Evolutionary conservation across 2,329 filamentous ascomycete genomes (phyloP), one percentile per base, ranked within the genome.

Genomic region (Botrytis tulipae): DNA sequence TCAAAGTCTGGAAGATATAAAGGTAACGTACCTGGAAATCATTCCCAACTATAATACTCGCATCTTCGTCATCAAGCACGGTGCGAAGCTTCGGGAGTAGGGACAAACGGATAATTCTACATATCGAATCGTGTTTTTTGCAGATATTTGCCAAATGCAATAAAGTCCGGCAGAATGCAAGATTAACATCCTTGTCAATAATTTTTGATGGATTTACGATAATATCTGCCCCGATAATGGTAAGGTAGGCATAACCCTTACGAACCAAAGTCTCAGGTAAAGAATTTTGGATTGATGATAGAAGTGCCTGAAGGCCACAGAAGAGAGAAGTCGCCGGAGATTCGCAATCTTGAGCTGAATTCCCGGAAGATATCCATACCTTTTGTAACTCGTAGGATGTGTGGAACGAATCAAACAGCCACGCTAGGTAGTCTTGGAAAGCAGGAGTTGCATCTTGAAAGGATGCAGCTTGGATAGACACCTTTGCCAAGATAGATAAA

Each of bases 391-490:
- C 77, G 68, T 78, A 76, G 8, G 74, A 40, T 4, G 67, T 35
- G 65, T 78, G 57, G 65, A 81, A 77, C 2, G 78, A 79, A 66
- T 82, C 80, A 25, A 81, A 65, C 42, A 81, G 67, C 81, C 80
- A 82, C 18, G 76, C 76, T 12, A 81, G 37, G 62, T 82, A 79
- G 42, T 80, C 78, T 74, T 80, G 77, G 74, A 81, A 80, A 59
- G 77, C 76, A 16, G 77, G 75, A n/a, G 78, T 78, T 67, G 79
- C 75, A 75, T 80, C 76, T 71, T 75, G 77, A 18, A 76, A 75
- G 22, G 60, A 44, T n/a, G 76, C 74, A 63, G 78, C 75, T 71
- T 75, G 77, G 5, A 77, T 75, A 25, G 79, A 81, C 22, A 81
- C 72, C 59, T 78, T 76, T 20, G 76, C 75, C 54, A 82, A 65